Conservation (phyloP, 257 asterid genomes). For the Plantago elongata region DNA sequence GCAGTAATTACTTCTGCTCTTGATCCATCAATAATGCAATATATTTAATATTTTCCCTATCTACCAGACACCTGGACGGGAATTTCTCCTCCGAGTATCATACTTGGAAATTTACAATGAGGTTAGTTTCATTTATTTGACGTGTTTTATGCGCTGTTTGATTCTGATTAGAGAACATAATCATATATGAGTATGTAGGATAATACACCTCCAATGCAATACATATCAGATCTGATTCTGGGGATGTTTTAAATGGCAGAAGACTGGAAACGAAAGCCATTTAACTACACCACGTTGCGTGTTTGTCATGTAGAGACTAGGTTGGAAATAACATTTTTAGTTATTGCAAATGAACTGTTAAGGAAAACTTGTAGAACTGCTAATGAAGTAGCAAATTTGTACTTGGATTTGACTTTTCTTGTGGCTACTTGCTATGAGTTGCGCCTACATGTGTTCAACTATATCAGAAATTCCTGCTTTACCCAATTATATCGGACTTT, state of each 20-base stretch:
- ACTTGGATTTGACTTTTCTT: too few relatives aligned
- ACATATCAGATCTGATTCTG: too few relatives aligned
- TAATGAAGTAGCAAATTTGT: too few relatives aligned
- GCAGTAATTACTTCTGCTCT: slow-evolving; percentile 13
- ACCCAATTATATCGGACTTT: too few relatives aligned
- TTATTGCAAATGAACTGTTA: not conserved
- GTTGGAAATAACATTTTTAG: not conserved
- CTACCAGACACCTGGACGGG: slow-evolving; percentile 71
- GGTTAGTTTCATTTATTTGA: slow-evolving; percentile 37
- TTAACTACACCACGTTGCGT: not conserved
- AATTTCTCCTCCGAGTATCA: slow-evolving; percentile 83
- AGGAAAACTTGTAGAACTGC: too few relatives aligned
- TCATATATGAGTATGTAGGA: too few relatives aligned
- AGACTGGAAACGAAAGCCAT: not conserved
- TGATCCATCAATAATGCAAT: slow-evolving; percentile 8
- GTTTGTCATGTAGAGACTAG: not conserved
- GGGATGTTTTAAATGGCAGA: slow-evolving; percentile 1
- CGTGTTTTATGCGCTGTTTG: slow-evolving; percentile 5
- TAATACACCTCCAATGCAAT: too few relatives aligned
- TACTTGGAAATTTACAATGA: slow-evolving; percentile 83
- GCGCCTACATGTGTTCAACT: too few relatives aligned
- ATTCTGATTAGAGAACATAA: not conserved
- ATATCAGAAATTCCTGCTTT: too few relatives aligned
- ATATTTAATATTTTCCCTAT: slow-evolving; percentile 13
- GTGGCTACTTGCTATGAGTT: too few relatives aligned